Evolutionary conservation across 257 asterid species (phyloP).

Genomic region (Capsicum rhomboideum): DNA sequence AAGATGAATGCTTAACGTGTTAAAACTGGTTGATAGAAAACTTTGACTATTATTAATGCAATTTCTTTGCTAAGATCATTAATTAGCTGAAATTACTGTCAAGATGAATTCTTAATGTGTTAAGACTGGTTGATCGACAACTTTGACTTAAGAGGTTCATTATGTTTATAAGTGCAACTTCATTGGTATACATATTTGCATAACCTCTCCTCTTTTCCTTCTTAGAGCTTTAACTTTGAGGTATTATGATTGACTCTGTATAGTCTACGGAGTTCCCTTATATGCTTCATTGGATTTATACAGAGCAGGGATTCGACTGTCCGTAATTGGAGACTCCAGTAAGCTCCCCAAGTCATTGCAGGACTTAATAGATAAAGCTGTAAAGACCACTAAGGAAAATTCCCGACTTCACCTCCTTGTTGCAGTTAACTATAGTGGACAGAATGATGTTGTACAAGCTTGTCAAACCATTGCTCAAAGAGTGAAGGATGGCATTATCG

Average conservation of each 20-base stretch:
- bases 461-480: slow-evolving; percentile 32
- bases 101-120: neutral
- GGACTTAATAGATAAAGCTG: slow-evolving; percentile 15
- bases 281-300: neutral
- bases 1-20: neutral
- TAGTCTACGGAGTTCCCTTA: neutral
- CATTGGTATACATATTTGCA: neutral
- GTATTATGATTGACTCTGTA: neutral
- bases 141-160: neutral
- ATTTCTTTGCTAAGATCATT: neutral
- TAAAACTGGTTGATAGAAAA: neutral
- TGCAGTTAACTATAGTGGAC: slow-evolving; percentile 51
- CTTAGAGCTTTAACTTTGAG: neutral
- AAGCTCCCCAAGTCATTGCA: slow-evolving; percentile 32
- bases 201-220: neutral
- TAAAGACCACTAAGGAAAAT: slow-evolving; percentile 25
- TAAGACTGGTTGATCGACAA: neutral
- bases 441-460: slow-evolving; percentile 40
- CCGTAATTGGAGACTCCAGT: slow-evolving; percentile 51
- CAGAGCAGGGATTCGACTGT: slow-evolving; percentile 43
- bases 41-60: neutral
- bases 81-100: neutral
- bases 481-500: slow-evolving; percentile 45
- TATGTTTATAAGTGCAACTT: neutral
- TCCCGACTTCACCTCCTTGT: slow-evolving; percentile 40